These are phyloP conservation scores for Bassia scoparia DNA, from an alignment of 148 eudicot species.

Conservation along the genomic window DNA sequence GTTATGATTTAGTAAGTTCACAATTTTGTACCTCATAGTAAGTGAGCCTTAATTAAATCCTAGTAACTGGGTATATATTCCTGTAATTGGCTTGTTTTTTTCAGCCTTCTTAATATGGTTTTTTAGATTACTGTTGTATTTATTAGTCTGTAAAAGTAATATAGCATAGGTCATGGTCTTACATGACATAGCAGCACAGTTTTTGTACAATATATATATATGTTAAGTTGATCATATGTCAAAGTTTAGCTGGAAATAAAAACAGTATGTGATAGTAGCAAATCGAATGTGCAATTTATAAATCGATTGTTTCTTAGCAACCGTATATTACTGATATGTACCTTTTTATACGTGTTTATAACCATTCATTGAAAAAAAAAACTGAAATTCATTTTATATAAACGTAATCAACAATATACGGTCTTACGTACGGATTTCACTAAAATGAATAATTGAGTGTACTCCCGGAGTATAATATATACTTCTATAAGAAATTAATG, in stretches of 20 bases:
- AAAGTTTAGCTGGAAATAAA: not conserved
- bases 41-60: slow-evolving; percentile 10
- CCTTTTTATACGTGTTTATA: too few relatives aligned
- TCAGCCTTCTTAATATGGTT: not conserved
- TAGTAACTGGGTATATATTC: not conserved
- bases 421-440: too few relatives aligned
- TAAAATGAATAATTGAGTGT: too few relatives aligned
- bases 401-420: too few relatives aligned
- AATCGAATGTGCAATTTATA: too few relatives aligned
- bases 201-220: slow-evolving; percentile 1
- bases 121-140: slow-evolving; percentile 2
- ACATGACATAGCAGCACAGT: slow-evolving; percentile 12
- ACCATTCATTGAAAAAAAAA: too few relatives aligned
- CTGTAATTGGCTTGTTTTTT: not conserved
- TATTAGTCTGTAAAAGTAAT: not conserved
- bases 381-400: too few relatives aligned
- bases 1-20: slow-evolving; percentile 34
- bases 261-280: too few relatives aligned
- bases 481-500: too few relatives aligned
- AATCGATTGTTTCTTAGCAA: too few relatives aligned
- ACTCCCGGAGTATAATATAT: too few relatives aligned
- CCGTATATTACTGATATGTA: too few relatives aligned
- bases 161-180: slow-evolving; percentile 9
- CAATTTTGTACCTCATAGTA: slow-evolving; percentile 39
- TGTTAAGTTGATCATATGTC: not conserved